Percentiles rank a stretch among this genome's conserved stretches.
Evolutionary conservation across 257 asterid species (phyloP).

Genomic region (Ophiorrhiza pumila): DNA sequence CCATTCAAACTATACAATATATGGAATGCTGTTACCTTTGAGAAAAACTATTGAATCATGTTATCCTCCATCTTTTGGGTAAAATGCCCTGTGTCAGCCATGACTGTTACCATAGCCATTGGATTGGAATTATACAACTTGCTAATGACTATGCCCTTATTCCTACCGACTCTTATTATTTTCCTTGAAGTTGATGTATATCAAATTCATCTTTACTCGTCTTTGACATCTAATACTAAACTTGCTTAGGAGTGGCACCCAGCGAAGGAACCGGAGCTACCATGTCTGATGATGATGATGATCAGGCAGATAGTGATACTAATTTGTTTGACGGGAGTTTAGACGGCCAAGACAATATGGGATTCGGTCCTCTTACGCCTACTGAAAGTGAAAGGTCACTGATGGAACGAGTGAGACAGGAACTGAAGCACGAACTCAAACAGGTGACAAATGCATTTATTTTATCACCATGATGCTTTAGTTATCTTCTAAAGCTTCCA

Average conservation of each 20-base stretch:
- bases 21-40: neutral
- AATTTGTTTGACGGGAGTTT: conserved; percentile 83
- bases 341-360: conserved; percentile 84
- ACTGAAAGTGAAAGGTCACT: conserved; percentile 91
- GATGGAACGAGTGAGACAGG: conserved; percentile 98
- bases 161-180: no score
- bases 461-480: neutral
- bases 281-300: conserved; percentile 97
- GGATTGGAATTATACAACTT: neutral
- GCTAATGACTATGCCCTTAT: neutral
- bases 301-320: conserved; percentile 80
- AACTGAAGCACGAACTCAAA: conserved; percentile 90
- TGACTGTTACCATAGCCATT: neutral
- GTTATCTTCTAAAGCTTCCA: neutral
- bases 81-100: neutral
- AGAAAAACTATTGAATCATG: neutral
- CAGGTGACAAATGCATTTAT: conserved; percentile 42
- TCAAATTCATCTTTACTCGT: neutral
- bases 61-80: no score
- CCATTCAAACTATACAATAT: neutral
- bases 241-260: conserved; percentile 76
- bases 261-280: conserved; percentile 98
- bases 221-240: neutral
- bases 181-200: neutral
- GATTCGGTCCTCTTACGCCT: conserved; percentile 90